Percentiles rank a stretch among this genome's conserved stretches.
phyloP scores from a whole-genome alignment of 1,284 basidiomycete genomes.

The Tylopilus orsonianus region DNA sequence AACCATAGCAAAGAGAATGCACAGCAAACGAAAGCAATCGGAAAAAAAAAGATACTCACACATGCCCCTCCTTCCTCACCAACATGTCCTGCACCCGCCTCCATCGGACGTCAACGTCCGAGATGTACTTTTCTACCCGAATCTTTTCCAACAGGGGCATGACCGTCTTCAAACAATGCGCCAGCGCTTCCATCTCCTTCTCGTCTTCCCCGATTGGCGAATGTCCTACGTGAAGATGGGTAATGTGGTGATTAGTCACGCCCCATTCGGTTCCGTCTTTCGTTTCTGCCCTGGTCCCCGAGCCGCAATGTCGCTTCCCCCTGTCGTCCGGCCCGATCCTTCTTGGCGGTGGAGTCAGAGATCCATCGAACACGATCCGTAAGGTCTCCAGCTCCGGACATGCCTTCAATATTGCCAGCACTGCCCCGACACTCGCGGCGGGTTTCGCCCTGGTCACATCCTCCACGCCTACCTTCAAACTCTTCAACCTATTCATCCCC shows the following conservation, averaged over 20 bases:
- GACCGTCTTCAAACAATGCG: constrained; percentile 16
- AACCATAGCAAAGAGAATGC: too few species aligned
- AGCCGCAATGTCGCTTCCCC: not conserved
- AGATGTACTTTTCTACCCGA: constrained; percentile 16
- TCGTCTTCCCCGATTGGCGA: constrained; percentile 23
- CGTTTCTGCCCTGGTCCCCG: not conserved
- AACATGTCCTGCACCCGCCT: constrained; percentile 15
- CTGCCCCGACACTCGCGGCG: constrained; percentile 19
- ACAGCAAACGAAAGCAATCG: too few species aligned
- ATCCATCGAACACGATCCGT: constrained; percentile 25
- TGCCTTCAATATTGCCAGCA: constrained; percentile 21
- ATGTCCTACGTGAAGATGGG: constrained; percentile 19
- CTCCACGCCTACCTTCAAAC: constrained; percentile 24
- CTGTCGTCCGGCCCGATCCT: not conserved
- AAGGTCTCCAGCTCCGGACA: constrained; percentile 21
- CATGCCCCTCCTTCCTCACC: not conserved
- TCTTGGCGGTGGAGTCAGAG: constrained; percentile 5
- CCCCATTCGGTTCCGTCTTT: constrained; percentile 17
- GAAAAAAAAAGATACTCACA: not conserved
- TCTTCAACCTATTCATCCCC: constrained; percentile 16
- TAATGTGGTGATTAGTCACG: constrained; percentile 21
- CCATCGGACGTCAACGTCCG: constrained; percentile 16
- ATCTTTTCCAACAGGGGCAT: constrained; percentile 27
- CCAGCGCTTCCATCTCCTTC: constrained; percentile 1
- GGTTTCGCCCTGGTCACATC: constrained; percentile 25